Percentiles rank a stretch among this genome's conserved stretches.
Evolutionary conservation across 1,139 yeast genomes (phyloP).

Genomic region (Casaregolazyma lundiana): DNA sequence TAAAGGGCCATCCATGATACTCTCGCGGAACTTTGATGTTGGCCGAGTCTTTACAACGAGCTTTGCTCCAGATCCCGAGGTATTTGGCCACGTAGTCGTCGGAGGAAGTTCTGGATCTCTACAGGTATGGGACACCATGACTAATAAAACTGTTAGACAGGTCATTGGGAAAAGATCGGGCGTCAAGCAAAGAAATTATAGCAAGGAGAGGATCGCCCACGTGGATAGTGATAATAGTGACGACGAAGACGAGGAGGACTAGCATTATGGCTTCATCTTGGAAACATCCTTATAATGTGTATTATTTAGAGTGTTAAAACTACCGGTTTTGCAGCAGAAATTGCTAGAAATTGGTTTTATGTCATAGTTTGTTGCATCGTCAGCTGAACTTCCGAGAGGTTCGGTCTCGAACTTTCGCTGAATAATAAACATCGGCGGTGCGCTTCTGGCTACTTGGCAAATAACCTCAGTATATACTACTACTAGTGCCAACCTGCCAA

Average conservation of each 20-base stretch:
- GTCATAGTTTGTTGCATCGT: too few species aligned
- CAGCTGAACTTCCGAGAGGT: too few species aligned
- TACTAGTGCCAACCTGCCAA: too few species aligned
- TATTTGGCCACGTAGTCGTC: conserved; percentile 74
- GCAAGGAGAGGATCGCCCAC: conserved; percentile 53
- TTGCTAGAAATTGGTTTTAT: too few species aligned
- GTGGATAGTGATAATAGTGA: conserved; percentile 55
- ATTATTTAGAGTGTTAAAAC: too few species aligned
- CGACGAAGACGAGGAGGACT: conserved; percentile 46
- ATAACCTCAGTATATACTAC: too few species aligned
- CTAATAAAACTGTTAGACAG: conserved; percentile 72
- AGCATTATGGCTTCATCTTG: too few species aligned
- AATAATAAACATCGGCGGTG: too few species aligned
- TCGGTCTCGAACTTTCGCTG: too few species aligned
- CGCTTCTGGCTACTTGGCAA: too few species aligned
- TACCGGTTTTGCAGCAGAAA: too few species aligned
- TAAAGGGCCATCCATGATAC: conserved; percentile 78
- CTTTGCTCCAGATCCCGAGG: conserved; percentile 85
- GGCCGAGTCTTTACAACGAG: conserved; percentile 84
- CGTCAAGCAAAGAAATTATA: conserved; percentile 53
- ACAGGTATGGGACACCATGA: conserved; percentile 89
- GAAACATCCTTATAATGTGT: too few species aligned
- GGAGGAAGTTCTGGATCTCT: conserved; percentile 86
- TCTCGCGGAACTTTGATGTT: conserved; percentile 88
- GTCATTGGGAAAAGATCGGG: conserved; percentile 58